phyloP scores from a whole-genome alignment of 176 grass and related monocot species.

The Bothriochloa decipiens region DNA sequence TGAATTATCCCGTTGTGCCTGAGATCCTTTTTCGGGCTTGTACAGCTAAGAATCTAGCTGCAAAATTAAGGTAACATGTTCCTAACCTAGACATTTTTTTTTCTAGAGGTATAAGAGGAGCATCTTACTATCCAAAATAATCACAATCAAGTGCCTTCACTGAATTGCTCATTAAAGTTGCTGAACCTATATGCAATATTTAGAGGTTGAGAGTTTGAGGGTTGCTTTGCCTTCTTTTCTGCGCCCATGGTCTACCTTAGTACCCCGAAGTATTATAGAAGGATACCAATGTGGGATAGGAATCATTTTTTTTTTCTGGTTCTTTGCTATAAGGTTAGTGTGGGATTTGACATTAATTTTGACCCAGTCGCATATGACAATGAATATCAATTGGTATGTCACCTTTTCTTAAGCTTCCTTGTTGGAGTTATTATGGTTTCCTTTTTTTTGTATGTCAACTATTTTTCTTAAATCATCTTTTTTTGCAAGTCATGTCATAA shows the following conservation, averaged over 20 bases:
- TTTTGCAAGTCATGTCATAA: neutral
- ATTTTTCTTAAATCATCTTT: neutral
- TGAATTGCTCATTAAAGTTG: neutral
- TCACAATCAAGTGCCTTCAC: neutral
- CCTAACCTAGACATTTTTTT: constrained; percentile 10
- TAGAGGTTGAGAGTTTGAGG: neutral
- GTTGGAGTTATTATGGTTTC: constrained; percentile 7
- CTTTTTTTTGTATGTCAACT: neutral
- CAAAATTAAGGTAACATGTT: constrained; percentile 65
- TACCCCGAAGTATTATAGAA: neutral
- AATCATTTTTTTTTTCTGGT: neutral
- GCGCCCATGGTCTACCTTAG: constrained; percentile 3
- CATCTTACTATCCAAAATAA: neutral
- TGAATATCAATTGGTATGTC: neutral
- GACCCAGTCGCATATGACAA: neutral
- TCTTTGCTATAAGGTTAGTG: neutral
- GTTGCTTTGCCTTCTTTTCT: neutral
- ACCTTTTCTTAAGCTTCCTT: neutral
- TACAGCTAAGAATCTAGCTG: constrained; percentile 62
- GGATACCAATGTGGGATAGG: neutral
- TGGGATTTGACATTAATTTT: neutral
- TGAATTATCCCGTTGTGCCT: constrained; percentile 72
- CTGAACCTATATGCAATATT: neutral
- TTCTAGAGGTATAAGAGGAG: constrained; percentile 1
- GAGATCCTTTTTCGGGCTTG: constrained; percentile 84